Conservation (phyloP, 2,329 filamentous ascomycete species). For the Diaporthe ampelina region DNA sequence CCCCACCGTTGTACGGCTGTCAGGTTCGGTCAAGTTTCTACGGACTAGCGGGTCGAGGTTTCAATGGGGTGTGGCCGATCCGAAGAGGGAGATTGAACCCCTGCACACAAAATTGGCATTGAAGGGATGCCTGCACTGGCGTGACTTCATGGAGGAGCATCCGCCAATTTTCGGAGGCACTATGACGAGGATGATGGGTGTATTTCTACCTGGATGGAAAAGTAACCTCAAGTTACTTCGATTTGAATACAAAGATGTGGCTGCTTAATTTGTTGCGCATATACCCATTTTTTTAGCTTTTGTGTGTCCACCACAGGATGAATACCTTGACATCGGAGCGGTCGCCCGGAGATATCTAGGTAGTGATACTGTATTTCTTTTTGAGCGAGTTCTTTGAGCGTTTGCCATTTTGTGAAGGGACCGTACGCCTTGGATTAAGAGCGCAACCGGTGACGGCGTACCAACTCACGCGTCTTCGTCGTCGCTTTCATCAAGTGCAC, state of each 20-base stretch:
- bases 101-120: constrained; percentile 27
- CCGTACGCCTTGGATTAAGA: too few relatives aligned
- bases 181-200: constrained; percentile 20
- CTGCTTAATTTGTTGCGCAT: neutral
- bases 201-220: constrained; percentile 5
- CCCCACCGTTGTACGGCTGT: constrained; percentile 9
- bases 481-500: neutral
- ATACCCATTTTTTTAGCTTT: too few relatives aligned
- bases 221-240: constrained; percentile 23
- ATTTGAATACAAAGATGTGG: constrained; percentile 9
- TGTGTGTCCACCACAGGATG: neutral
- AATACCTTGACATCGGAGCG: too few relatives aligned
- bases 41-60: constrained; percentile 22
- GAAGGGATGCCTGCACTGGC: constrained; percentile 28
- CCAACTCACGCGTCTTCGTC: neutral
- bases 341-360: too few relatives aligned
- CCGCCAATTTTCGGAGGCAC: constrained; percentile 15
- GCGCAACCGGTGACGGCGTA: too few relatives aligned
- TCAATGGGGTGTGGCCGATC: constrained; percentile 25
- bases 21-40: constrained; percentile 19
- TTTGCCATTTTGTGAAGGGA: too few relatives aligned
- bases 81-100: constrained; percentile 12
- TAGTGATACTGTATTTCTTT: too few relatives aligned
- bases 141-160: constrained; percentile 34
- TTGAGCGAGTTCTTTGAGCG: too few relatives aligned